Conservation (phyloP, 495 filamentous ascomycete genomes). For the Podospora anserina region DNA sequence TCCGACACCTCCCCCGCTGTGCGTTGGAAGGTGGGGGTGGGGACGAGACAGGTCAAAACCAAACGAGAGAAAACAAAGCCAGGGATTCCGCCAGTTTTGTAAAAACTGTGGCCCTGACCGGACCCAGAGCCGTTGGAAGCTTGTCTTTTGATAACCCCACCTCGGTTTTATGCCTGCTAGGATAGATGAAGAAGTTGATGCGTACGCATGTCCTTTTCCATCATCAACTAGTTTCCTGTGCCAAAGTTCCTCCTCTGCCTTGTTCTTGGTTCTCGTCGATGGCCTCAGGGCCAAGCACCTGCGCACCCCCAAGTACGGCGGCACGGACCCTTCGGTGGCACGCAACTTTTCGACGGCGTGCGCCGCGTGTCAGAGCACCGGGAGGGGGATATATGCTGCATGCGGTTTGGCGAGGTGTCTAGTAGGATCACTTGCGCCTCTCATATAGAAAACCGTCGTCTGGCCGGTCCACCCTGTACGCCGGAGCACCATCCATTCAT, state of each 20-base stretch:
- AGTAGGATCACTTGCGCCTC: neutral
- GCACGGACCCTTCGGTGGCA: constrained; percentile 9
- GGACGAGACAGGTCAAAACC: neutral
- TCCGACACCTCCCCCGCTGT: neutral
- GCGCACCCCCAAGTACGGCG: neutral
- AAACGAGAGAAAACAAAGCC: neutral
- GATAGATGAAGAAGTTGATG: neutral
- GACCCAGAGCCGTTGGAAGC: constrained; percentile 9
- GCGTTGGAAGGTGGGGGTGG: neutral
- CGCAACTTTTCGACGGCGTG: constrained; percentile 1
- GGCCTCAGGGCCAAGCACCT: neutral
- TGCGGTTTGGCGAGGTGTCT: too few relatives aligned
- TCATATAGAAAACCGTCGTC: neutral
- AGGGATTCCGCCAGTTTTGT: neutral
- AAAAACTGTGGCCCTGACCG: too few relatives aligned
- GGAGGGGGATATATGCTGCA: neutral
- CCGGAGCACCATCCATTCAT: too few relatives aligned
- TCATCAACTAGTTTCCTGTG: neutral
- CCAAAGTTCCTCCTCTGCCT: too few relatives aligned
- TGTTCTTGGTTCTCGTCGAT: neutral
- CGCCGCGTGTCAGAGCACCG: neutral
- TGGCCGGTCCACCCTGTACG: neutral
- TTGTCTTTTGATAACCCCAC: constrained; percentile 5
- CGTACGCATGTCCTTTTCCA: too few relatives aligned
- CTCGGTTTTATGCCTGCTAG: neutral